Evolutionary conservation across 176 grass and related monocot species (phyloP).

Genomic region (Elymus sibiricus): DNA sequence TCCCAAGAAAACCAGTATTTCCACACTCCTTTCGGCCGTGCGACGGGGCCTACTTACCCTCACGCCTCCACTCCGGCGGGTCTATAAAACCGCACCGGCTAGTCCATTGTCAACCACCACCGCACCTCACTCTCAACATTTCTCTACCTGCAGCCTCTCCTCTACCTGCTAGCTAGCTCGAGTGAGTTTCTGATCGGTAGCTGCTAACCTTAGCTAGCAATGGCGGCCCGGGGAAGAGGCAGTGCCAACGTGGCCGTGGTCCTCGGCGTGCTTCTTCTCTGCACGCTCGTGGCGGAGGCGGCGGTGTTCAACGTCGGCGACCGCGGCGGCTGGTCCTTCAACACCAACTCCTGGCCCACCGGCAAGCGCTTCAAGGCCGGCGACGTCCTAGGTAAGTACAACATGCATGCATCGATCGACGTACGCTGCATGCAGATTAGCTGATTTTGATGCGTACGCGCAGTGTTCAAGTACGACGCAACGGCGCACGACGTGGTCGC

Average conservation of each 20-base stretch:
- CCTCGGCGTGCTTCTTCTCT: slow-evolving; percentile 31
- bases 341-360: slow-evolving; percentile 33
- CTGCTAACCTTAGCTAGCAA: background rate
- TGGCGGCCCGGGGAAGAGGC: slow-evolving; percentile 49
- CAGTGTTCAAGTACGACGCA: slow-evolving; percentile 45
- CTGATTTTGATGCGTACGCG: background rate
- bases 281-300: slow-evolving; percentile 39
- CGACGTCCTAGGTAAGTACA: slow-evolving; percentile 39
- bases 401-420: too few relatives aligned
- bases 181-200: background rate
- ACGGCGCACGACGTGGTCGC: slow-evolving; percentile 40
- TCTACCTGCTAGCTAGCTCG: background rate
- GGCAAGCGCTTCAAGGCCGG: slow-evolving; percentile 73
- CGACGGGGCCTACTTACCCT: background rate
- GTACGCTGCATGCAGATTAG: background rate
- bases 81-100: slow-evolving; percentile 5
- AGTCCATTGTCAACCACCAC: slow-evolving; percentile 10
- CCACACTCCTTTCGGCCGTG: background rate
- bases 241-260: background rate
- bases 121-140: background rate
- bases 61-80: slow-evolving; percentile 33
- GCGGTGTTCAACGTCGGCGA: slow-evolving; percentile 65
- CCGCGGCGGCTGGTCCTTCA: slow-evolving; percentile 48
- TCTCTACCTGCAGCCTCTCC: background rate
- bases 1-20: background rate